A percentile compares a stretch with the other conserved stretches of the same genome.
phyloP scores from a whole-genome alignment of 2,329 filamentous ascomycete genomes.

The Dendrostoma leiphaemia region DNA sequence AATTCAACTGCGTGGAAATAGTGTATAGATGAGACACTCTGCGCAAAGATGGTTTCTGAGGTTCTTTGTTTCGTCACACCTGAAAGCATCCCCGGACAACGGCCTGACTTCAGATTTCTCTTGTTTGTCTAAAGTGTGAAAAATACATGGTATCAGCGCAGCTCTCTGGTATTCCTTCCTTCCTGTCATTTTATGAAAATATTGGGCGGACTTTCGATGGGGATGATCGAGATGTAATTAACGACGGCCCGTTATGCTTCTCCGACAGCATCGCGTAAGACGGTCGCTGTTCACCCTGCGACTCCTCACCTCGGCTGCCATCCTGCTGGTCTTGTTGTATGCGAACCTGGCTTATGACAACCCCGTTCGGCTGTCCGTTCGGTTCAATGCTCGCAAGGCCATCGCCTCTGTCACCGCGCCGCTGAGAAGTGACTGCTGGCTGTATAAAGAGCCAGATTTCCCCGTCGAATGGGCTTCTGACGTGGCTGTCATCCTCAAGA shows the following conservation, averaged over 20 bases:
- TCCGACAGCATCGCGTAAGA: slow-evolving; percentile 7
- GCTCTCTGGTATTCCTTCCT: too few relatives aligned
- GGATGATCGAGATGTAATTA: too few relatives aligned
- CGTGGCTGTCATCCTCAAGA: slow-evolving; percentile 52
- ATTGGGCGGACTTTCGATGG: too few relatives aligned
- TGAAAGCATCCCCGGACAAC: too few relatives aligned
- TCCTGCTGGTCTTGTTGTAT: slow-evolving; percentile 18
- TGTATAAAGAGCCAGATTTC: slow-evolving; percentile 35
- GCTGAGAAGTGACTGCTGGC: slow-evolving; percentile 37
- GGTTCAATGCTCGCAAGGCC: slow-evolving; percentile 23
- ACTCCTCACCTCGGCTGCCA: neutral
- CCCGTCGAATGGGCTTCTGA: slow-evolving; percentile 44
- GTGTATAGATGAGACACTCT: too few relatives aligned
- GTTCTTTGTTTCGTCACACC: too few relatives aligned
- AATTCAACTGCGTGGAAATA: too few relatives aligned
- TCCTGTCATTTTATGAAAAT: too few relatives aligned
- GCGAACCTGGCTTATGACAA: slow-evolving; percentile 29
- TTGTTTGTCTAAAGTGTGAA: too few relatives aligned
- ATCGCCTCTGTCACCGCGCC: slow-evolving; percentile 28
- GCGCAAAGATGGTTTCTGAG: too few relatives aligned
- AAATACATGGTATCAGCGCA: too few relatives aligned
- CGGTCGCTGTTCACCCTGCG: slow-evolving; percentile 6
- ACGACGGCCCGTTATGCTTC: slow-evolving; percentile 3
- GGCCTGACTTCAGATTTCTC: too few relatives aligned
- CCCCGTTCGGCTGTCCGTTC: slow-evolving; percentile 23